Base-by-base conservation (phyloP, 2,329 filamentous ascomycete genomes). In the Pseudogymnoascus sp. region DNA sequence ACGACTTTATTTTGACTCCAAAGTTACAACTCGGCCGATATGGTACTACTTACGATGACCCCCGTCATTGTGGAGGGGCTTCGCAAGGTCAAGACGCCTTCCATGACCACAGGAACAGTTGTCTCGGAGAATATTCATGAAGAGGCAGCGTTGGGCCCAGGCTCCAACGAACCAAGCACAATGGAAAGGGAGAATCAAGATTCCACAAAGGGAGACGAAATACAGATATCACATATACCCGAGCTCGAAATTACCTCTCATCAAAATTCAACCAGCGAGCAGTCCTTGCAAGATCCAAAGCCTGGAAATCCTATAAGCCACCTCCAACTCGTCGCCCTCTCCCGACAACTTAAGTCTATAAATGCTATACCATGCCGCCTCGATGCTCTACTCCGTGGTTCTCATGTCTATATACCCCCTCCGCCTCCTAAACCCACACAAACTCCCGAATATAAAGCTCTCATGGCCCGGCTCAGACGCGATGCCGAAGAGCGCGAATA, bases 401-500 rank as follows among this genome's bases (percentile, higher is more conserved):
- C 91, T 27, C 80, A 72, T 61, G 77, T 95, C 66, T 95, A 95
- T 74, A 75, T 85, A 8, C 84, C 90, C n/a, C 91, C 92, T n/a
- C 88, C 90, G 12, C 83, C 87, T 4, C 86, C 88, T 4, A 96
- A 92, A 71, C 82, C 86, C 21, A 62, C 8, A 64, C 31, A 95
- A 85, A 88, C 88, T 0, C 78, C 86, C 6, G 89, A 96, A 76
- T 97, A 93, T 77, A 90, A 91, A 73, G 88, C 87, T 5, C 80
- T 96, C 1, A 97, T 97, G 91, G 86, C 86, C 25, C 86, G 88
- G 13, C 84, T 99, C 17, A 90, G 91, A 65, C 85, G 83, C 64
- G 87, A 94, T 70, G 89, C 93, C 76, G 92, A 97, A 78, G 83
- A 86, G 67, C 85, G 88, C 65, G 82, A 85, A 60, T 99, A 97